These are phyloP conservation scores for Neoboletus brunneissimus DNA, from an alignment of 768 basidiomycete genomes.

Conservation along the genomic window DNA sequence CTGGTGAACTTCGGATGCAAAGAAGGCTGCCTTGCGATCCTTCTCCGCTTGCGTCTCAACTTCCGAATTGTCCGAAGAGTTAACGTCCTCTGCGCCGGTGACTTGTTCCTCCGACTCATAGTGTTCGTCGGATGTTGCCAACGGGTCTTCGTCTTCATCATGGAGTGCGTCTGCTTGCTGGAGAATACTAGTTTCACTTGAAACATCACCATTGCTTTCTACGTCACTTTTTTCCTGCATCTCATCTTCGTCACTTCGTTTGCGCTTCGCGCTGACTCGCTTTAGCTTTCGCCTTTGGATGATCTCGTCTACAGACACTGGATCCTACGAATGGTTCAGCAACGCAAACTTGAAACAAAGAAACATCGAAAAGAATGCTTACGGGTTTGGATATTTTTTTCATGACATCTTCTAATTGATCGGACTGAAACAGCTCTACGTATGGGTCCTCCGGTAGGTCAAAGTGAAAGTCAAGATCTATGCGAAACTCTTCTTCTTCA, in stretches of 20 bases:
- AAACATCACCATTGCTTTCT: conserved; percentile 17
- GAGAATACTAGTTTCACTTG: conserved; percentile 1
- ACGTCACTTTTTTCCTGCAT: conserved; percentile 37
- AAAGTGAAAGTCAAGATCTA: conserved; percentile 84
- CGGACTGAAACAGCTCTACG: conserved; percentile 46
- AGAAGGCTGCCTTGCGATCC: conserved; percentile 84
- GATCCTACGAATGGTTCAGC: conserved; percentile 43
- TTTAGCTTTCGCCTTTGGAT: conserved; percentile 66
- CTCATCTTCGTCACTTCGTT: conserved; percentile 41
- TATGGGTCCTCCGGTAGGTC: conserved; percentile 74
- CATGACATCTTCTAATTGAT: conserved; percentile 52
- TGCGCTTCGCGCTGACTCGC: conserved; percentile 54
- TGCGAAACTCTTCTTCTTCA: conserved; percentile 54
- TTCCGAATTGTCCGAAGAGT: conserved; percentile 62
- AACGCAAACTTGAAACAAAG: not conserved
- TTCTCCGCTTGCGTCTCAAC: conserved; percentile 55
- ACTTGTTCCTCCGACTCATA: conserved; percentile 28
- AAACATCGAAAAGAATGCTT: conserved; percentile 23
- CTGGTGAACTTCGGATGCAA: conserved; percentile 57
- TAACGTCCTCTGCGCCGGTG: conserved; percentile 35
- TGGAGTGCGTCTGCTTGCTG: conserved; percentile 31
- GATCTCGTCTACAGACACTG: conserved; percentile 90
- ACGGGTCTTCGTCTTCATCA: conserved; percentile 32
- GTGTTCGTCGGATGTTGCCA: conserved; percentile 33
- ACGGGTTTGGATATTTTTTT: conserved; percentile 65